Conservation (phyloP, 225 moss, liverwort and hornwort species). For the Pseudisothecium myosuroides region DNA sequence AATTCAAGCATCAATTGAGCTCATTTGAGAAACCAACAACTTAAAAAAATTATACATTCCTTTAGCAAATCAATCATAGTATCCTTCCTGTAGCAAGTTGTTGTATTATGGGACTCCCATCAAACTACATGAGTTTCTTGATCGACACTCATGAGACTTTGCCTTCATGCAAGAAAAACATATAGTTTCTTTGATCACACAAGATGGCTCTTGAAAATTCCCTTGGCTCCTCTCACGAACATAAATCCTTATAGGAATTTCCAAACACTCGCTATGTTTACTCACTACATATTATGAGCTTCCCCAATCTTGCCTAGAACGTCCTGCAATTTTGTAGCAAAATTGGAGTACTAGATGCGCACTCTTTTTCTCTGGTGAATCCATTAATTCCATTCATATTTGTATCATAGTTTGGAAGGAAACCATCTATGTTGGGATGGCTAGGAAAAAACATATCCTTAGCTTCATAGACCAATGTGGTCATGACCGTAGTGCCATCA, state of each 20-base stretch:
- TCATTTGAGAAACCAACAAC: no score
- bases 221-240: background rate
- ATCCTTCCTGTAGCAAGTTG: accelerated
- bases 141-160: no score
- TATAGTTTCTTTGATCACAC: no score
- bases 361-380: background rate
- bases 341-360: background rate
- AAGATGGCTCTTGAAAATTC: no score
- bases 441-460: background rate
- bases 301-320: accelerated
- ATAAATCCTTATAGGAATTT: background rate
- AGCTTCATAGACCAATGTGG: background rate
- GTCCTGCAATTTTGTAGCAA: background rate
- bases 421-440: background rate
- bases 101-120: no score
- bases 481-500: accelerated
- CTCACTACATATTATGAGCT: background rate
- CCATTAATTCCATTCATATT: background rate
- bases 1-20: no score
- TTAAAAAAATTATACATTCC: no score
- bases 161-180: no score
- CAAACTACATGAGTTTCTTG: accelerated
- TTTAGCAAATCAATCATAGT: no score
- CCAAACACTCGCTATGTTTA: accelerated
- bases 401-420: background rate